Conservation (phyloP, 2,329 filamentous ascomycete genomes). For the Colletotrichum scovillei region DNA sequence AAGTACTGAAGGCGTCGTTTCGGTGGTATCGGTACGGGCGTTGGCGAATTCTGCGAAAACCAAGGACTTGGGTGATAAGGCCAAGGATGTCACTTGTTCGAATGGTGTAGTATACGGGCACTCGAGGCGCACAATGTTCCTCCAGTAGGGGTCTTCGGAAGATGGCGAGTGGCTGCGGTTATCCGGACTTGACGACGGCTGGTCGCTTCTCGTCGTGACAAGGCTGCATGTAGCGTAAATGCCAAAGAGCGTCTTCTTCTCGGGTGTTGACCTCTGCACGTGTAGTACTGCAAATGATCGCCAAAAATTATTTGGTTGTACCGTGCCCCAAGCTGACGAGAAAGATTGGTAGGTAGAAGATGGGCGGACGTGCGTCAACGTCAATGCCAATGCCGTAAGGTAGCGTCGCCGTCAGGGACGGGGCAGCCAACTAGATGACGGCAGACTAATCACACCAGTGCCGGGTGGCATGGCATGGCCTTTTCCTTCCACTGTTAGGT, state of each 20-base stretch:
- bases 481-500: neutral
- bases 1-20: neutral
- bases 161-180: constrained; percentile 22
- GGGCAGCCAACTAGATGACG: neutral
- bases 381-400: constrained; percentile 29
- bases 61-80: constrained; percentile 32
- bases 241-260: neutral
- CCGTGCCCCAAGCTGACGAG: neutral
- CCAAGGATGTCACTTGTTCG: constrained; percentile 16
- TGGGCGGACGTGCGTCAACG: constrained; percentile 20
- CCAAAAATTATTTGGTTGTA: neutral
- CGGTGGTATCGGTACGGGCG: constrained; percentile 3
- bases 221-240: constrained; percentile 23
- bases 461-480: neutral
- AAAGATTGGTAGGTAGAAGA: constrained; percentile 9
- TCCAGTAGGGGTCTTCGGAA: constrained; percentile 28
- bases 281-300: neutral
- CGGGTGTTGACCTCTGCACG: neutral
- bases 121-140: constrained; percentile 16
- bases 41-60: constrained; percentile 13
- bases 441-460: neutral
- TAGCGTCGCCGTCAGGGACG: constrained; percentile 12
- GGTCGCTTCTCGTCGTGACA: constrained; percentile 21
- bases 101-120: neutral
- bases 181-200: constrained; percentile 26